These are phyloP conservation scores for Metarhizium album DNA, from an alignment of 2,329 filamentous ascomycete genomes.

Conservation along the genomic window DNA sequence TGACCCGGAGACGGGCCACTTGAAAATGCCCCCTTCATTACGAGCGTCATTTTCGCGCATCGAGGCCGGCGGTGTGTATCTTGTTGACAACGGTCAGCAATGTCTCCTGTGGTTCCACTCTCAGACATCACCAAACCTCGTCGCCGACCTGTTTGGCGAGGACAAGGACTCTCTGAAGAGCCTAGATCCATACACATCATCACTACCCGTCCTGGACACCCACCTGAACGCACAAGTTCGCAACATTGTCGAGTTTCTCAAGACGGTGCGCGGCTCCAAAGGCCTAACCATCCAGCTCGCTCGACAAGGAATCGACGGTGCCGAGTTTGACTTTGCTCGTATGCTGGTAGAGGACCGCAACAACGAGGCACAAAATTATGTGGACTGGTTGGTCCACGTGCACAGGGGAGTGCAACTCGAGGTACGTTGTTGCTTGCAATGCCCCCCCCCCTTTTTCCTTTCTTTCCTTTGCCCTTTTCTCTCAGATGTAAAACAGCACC, in stretches of 20 bases:
- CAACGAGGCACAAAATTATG: conserved; percentile 95
- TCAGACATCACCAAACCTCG: conserved; percentile 83
- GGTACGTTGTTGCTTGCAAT: conserved; percentile 32
- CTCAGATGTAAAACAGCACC: conserved; percentile 5
- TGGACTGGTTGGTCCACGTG: conserved; percentile 94
- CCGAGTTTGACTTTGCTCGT: conserved; percentile 92
- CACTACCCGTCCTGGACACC: conserved; percentile 75
- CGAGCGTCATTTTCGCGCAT: conserved; percentile 79
- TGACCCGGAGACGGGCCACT: conserved; percentile 73
- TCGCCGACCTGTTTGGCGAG: conserved; percentile 81
- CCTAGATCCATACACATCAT: conserved; percentile 71
- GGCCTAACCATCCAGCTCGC: conserved; percentile 83
- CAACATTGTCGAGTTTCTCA: conserved; percentile 83
- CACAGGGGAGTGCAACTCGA: conserved; percentile 91
- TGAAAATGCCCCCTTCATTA: conserved; percentile 70
- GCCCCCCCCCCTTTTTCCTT: conserved; percentile 3
- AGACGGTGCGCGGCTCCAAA: conserved; percentile 72
- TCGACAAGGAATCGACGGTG: conserved; percentile 83
- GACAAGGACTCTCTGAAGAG: conserved; percentile 57
- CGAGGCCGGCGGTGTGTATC: conserved; percentile 85
- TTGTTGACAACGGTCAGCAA: conserved; percentile 91
- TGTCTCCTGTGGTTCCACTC: conserved; percentile 87
- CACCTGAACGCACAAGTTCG: conserved; percentile 91
- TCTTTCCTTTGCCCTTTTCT: no score
- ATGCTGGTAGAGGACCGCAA: conserved; percentile 89